Evolutionary conservation across 23 red algal genomes (phyloP).

Genomic region (Chondrus crispus): DNA sequence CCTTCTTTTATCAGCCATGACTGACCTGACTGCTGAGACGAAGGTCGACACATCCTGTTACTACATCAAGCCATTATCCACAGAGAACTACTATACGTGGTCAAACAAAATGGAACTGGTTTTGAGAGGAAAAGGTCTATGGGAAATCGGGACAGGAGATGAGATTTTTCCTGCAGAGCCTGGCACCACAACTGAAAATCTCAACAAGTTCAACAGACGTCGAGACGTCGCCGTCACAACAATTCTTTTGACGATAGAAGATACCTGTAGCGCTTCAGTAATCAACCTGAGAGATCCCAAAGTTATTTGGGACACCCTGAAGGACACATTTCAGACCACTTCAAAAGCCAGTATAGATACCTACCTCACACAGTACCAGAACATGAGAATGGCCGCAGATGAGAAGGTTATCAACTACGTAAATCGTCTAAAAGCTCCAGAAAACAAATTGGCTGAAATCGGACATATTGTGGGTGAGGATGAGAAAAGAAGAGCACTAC

Average conservation of each 20-base stretch:
- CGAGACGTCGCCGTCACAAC: not conserved
- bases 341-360: not conserved
- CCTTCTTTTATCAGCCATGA: too few relatives aligned
- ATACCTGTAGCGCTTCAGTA: not conserved
- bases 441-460: not conserved
- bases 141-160: not conserved
- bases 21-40: too few relatives aligned
- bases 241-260: not conserved
- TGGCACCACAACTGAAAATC: not conserved
- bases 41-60: not conserved
- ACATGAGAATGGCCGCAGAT: not conserved
- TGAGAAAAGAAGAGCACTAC: not conserved
- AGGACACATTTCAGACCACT: not conserved
- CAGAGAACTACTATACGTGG: not conserved
- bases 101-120: not conserved
- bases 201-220: too few relatives aligned
- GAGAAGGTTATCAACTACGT: constrained; percentile 2
- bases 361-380: not conserved
- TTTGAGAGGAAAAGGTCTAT: not conserved
- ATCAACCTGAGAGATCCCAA: not conserved
- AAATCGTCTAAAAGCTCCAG: not conserved
- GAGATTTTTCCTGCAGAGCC: not conserved
- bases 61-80: not conserved
- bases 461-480: not conserved
- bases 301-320: not conserved